Conservation (phyloP, 2,329 filamentous ascomycete species). For the Fusarium guadeloupense region DNA sequence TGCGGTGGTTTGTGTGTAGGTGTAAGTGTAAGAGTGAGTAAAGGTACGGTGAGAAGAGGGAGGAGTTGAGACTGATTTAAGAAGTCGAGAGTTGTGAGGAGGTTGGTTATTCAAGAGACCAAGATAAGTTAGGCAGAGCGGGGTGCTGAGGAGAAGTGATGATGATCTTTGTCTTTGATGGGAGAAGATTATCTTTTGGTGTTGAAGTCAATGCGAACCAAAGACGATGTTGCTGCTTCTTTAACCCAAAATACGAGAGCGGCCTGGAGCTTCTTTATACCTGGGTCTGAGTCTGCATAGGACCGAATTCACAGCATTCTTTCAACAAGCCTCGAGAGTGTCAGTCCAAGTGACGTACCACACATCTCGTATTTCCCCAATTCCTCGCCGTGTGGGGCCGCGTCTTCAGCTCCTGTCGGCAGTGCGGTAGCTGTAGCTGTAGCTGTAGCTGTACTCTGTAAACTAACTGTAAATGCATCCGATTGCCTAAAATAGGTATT, state of each 20-base stretch:
- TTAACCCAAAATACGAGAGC: slow-evolving; percentile 3
- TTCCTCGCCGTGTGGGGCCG: slow-evolving; percentile 13
- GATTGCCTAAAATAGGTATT: slow-evolving; percentile 13
- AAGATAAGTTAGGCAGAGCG: slow-evolving; percentile 4
- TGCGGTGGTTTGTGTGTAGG: slow-evolving; percentile 1
- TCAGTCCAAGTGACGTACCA: slow-evolving; percentile 39
- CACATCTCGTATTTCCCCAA: slow-evolving; percentile 41
- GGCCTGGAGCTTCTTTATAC: slow-evolving; percentile 31
- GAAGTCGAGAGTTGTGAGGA: slow-evolving; percentile 6
- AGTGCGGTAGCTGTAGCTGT: slow-evolving; percentile 1
- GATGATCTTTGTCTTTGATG: slow-evolving; percentile 30
- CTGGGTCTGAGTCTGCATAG: not conserved
- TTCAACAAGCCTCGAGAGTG: slow-evolving; percentile 15
- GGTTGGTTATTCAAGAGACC: slow-evolving; percentile 20
- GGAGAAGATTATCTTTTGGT: slow-evolving; percentile 14
- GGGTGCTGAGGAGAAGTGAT: slow-evolving; percentile 10
- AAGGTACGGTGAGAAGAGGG: not conserved
- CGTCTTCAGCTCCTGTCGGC: slow-evolving; percentile 23
- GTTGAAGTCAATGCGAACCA: slow-evolving; percentile 9
- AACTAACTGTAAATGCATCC: slow-evolving; percentile 6
- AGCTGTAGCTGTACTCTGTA: too few species aligned
- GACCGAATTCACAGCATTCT: slow-evolving; percentile 34
- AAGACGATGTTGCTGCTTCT: slow-evolving; percentile 1
- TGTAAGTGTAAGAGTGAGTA: not conserved
- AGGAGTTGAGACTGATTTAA: not conserved